These are phyloP conservation scores for Tricholoma sp. DNA, from an alignment of 768 basidiomycete genomes.

Conservation along the genomic window DNA sequence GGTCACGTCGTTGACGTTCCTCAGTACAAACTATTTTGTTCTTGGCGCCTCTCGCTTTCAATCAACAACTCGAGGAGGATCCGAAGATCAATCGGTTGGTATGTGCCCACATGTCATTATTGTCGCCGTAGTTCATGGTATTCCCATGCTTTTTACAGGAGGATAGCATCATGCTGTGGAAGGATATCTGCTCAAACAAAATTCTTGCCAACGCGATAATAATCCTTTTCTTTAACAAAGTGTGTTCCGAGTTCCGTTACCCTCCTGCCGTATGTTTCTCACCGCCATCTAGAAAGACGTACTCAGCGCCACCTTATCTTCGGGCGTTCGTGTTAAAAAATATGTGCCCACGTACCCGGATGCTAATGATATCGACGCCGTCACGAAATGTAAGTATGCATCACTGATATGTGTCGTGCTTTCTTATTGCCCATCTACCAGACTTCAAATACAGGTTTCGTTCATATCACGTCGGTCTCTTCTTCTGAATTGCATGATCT, in stretches of 20 bases:
- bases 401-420: background rate
- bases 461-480: slow-evolving; percentile 48
- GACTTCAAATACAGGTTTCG: slow-evolving; percentile 70
- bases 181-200: slow-evolving; percentile 58
- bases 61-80: slow-evolving; percentile 70
- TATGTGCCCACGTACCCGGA: slow-evolving; percentile 62
- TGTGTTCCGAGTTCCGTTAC: slow-evolving; percentile 14
- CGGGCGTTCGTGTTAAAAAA: slow-evolving; percentile 50
- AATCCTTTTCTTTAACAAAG: slow-evolving; percentile 78
- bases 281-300: slow-evolving; percentile 40
- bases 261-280: background rate
- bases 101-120: slow-evolving; percentile 11
- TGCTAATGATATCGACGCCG: slow-evolving; percentile 51
- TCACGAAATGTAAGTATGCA: slow-evolving; percentile 52
- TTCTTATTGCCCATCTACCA: slow-evolving; percentile 19
- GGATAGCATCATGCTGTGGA: slow-evolving; percentile 72
- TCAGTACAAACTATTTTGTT: slow-evolving; percentile 76
- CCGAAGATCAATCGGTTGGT: slow-evolving; percentile 59
- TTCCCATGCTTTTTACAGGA: too few species aligned
- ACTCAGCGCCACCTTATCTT: slow-evolving; percentile 45
- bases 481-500: background rate
- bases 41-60: slow-evolving; percentile 73
- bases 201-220: slow-evolving; percentile 57
- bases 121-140: background rate
- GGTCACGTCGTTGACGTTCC: background rate